These are phyloP conservation scores for Acmispon strigosus DNA, from an alignment of 306 rosid genomes.

Conservation along the genomic window DNA sequence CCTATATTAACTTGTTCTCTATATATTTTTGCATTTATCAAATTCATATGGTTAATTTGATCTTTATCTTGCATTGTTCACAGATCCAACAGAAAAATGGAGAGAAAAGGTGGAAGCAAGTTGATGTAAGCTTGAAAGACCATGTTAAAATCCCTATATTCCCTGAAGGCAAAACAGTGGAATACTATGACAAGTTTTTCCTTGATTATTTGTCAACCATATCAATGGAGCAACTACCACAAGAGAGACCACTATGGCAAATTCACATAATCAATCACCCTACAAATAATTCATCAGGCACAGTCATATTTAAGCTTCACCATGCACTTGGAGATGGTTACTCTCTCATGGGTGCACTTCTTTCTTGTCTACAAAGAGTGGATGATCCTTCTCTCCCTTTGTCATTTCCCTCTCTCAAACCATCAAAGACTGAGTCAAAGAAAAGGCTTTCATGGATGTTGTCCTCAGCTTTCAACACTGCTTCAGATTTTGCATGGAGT, in stretches of 20 bases:
- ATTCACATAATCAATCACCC: slow-evolving; percentile 46
- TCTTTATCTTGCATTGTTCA: not conserved
- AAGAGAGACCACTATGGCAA: slow-evolving; percentile 48
- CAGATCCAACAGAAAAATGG: slow-evolving; percentile 36
- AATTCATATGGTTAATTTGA: not conserved
- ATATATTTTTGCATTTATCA: not conserved
- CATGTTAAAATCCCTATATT: slow-evolving; percentile 34
- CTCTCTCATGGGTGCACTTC: slow-evolving; percentile 58
- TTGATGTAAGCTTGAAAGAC: slow-evolving; percentile 35
- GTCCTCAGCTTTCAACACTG: slow-evolving; percentile 24
- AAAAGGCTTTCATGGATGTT: not conserved
- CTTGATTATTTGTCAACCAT: slow-evolving; percentile 34
- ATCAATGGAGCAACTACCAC: slow-evolving; percentile 23
- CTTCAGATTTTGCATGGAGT: slow-evolving; percentile 38
- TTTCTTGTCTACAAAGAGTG: slow-evolving; percentile 45
- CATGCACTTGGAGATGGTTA: slow-evolving; percentile 72
- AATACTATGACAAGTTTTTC: slow-evolving; percentile 24
- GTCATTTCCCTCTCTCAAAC: slow-evolving; percentile 38
- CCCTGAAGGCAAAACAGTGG: slow-evolving; percentile 5
- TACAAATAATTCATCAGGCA: slow-evolving; percentile 30
- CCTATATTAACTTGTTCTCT: not conserved
- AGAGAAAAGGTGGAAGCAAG: slow-evolving; percentile 46
- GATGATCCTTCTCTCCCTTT: slow-evolving; percentile 49
- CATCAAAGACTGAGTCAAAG: not conserved
- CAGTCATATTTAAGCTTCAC: slow-evolving; percentile 39